Percentiles rank a stretch among this genome's conserved stretches.
These are phyloP conservation scores for Eucalyptus paniculata DNA, from an alignment of 345 rosid genomes.

Conservation along the genomic window DNA sequence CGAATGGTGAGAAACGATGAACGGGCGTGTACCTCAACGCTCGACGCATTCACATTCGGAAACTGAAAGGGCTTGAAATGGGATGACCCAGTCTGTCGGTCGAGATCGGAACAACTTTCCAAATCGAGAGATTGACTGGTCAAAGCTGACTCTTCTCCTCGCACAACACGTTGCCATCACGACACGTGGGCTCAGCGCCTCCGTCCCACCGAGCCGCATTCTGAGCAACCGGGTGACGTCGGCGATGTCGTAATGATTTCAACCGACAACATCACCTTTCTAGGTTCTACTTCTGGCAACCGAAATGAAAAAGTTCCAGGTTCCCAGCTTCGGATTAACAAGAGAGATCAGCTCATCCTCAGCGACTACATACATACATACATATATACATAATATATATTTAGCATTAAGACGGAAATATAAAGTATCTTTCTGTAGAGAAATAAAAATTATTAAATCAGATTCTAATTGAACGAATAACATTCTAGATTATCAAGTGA, in stretches of 20 bases:
- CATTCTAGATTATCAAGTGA: fast-evolving
- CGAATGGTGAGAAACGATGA: neutral
- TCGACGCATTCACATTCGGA: neutral
- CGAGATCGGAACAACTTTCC: too few species aligned
- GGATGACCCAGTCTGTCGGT: neutral
- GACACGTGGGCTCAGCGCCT: neutral
- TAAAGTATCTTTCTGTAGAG: neutral
- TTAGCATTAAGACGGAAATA: neutral
- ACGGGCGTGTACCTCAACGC: neutral
- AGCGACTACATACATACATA: neutral
- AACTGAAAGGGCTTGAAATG: neutral
- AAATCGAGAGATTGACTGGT: neutral
- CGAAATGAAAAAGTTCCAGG: neutral
- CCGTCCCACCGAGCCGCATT: neutral
- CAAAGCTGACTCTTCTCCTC: neutral
- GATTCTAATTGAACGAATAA: neutral
- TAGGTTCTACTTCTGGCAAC: neutral
- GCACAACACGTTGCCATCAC: neutral
- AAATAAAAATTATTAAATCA: neutral
- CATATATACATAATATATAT: neutral
- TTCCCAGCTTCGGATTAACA: neutral
- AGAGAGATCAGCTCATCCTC: neutral
- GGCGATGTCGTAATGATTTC: neutral
- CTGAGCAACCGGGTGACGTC: neutral
- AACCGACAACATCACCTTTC: neutral